Conservation (phyloP, 139 green algal species). For the Chloropicon primus region DNA sequence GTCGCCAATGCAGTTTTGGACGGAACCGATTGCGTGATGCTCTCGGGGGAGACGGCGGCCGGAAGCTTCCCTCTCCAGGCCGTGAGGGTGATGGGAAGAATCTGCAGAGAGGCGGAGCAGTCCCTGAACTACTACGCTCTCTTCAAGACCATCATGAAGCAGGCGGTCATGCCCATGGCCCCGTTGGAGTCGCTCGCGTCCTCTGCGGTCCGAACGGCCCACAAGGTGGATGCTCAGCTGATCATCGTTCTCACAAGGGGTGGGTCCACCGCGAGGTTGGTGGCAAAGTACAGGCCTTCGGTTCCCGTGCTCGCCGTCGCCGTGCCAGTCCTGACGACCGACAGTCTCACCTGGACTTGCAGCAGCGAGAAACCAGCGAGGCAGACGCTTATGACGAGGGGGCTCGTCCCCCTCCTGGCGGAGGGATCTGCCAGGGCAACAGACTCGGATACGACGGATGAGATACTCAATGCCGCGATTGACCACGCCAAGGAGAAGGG, state of each 20-base stretch:
- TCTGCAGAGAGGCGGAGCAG: slow-evolving; percentile 81
- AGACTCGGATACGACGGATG: slow-evolving; percentile 81
- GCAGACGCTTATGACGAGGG: slow-evolving; percentile 17
- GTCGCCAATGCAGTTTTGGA: slow-evolving; percentile 45
- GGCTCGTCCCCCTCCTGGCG: slow-evolving; percentile 56
- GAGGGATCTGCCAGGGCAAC: slow-evolving; percentile 73
- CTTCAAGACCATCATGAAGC: slow-evolving; percentile 42
- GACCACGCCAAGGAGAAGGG: slow-evolving; percentile 53
- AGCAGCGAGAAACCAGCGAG: slow-evolving; percentile 21
- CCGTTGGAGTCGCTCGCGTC: slow-evolving; percentile 88
- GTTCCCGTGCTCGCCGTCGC: slow-evolving; percentile 77
- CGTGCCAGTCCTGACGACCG: slow-evolving; percentile 75
- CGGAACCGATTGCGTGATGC: slow-evolving; percentile 33
- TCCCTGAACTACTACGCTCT: slow-evolving; percentile 86
- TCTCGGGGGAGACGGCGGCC: slow-evolving; percentile 75
- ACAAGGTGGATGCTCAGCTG: slow-evolving; percentile 78
- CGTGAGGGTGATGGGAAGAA: slow-evolving; percentile 80
- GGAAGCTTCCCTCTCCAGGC: slow-evolving; percentile 77
- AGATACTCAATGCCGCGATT: slow-evolving; percentile 45
- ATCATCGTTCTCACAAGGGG: slow-evolving; percentile 81
- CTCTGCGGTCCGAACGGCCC: slow-evolving; percentile 86
- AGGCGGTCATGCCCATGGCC: slow-evolving; percentile 29
- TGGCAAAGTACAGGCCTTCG: slow-evolving; percentile 79
- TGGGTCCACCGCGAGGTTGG: slow-evolving; percentile 74
- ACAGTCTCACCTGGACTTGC: slow-evolving; percentile 84